Percentiles rank a stretch among this genome's conserved stretches.
Evolutionary conservation across 257 asterid genomes (phyloP).

Genomic region (Solanum pennellii): DNA sequence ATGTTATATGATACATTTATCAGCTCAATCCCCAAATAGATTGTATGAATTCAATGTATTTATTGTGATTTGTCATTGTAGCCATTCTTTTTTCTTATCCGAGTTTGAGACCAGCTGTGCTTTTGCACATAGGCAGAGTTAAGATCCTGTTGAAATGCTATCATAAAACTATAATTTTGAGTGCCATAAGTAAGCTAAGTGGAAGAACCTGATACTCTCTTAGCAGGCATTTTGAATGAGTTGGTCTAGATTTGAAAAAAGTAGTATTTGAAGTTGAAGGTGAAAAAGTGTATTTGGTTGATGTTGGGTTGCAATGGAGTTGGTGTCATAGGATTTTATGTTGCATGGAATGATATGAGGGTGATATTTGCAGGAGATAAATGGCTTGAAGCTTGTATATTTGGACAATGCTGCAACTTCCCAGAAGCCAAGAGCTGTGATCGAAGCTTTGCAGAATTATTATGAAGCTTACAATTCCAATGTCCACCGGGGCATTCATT

Average conservation of each 20-base stretch:
- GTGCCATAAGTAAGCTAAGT: not conserved
- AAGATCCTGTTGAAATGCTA: not conserved
- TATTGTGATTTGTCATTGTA: not conserved
- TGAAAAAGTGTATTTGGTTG: not conserved
- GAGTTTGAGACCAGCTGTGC: not conserved
- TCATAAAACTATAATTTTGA: not conserved
- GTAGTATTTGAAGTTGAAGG: not conserved
- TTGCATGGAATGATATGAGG: not conserved
- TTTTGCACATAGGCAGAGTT: not conserved
- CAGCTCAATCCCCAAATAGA: not conserved
- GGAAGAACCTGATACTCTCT: not conserved
- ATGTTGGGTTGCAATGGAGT: not conserved
- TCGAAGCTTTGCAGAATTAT: slow-evolving; percentile 58
- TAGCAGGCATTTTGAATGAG: not conserved
- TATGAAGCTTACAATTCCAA: slow-evolving; percentile 76
- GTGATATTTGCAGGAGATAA: slow-evolving; percentile 53
- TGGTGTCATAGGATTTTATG: not conserved
- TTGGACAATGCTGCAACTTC: slow-evolving; percentile 99
- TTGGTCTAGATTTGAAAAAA: not conserved
- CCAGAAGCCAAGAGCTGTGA: slow-evolving; percentile 79
- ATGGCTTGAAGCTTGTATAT: slow-evolving; percentile 81
- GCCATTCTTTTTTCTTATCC: not conserved
- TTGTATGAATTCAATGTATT: not conserved
- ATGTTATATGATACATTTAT: not conserved
- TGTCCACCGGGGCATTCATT: slow-evolving; percentile 95